These are phyloP conservation scores for Spongospora subterranea DNA, from an alignment of 208 protist genomes.

Conservation along the genomic window DNA sequence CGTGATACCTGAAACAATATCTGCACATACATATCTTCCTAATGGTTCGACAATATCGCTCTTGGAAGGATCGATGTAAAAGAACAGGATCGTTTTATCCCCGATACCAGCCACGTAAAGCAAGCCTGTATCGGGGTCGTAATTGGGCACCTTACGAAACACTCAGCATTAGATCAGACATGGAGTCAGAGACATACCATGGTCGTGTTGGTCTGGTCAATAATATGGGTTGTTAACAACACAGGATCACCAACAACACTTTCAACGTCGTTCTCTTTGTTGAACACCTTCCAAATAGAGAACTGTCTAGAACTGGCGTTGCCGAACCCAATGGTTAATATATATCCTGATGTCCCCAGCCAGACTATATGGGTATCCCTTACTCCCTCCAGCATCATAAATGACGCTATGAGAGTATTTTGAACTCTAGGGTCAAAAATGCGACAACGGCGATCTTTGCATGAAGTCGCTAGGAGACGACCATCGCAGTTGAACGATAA, in stretches of 20 bases:
- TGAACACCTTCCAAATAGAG: not conserved
- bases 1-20: not conserved
- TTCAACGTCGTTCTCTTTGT: not conserved
- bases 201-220: not conserved
- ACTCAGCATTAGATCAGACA: not conserved
- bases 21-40: not conserved
- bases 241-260: not conserved
- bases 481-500: slow-evolving; percentile 23
- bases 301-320: not conserved
- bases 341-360: not conserved
- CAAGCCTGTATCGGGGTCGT: slow-evolving; percentile 22
- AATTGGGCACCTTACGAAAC: not conserved
- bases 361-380: slow-evolving; percentile 1
- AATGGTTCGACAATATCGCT: not conserved
- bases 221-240: slow-evolving; percentile 13
- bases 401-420: not conserved
- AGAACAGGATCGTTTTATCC: slow-evolving; percentile 16
- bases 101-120: slow-evolving; percentile 7
- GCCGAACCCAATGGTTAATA: slow-evolving; percentile 35
- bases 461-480: not conserved
- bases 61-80: not conserved
- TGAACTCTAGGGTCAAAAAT: not conserved
- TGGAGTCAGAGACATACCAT: not conserved
- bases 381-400: not conserved
- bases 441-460: not conserved